Evolutionary conservation across 1,284 basidiomycete genomes (phyloP).

Genomic region (Fistulinella cinereoalba): DNA sequence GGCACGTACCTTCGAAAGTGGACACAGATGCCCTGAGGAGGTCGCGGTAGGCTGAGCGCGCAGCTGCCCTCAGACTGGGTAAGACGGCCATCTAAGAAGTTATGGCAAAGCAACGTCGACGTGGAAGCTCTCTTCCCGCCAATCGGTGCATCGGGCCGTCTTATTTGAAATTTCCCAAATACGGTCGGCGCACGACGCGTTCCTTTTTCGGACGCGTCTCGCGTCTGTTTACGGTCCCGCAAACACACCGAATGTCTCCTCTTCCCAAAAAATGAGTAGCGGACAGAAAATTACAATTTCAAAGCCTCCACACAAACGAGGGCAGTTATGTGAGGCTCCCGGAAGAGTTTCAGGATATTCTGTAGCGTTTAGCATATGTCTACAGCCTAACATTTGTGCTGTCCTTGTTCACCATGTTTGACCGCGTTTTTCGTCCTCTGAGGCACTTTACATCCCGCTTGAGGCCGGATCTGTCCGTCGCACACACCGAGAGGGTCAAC

Average conservation of each 20-base stretch:
- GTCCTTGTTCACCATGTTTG: slow-evolving; percentile 1
- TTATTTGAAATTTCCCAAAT: slow-evolving; percentile 32
- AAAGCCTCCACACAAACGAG: slow-evolving; percentile 18
- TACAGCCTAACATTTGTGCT: slow-evolving; percentile 20
- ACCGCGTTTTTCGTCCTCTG: slow-evolving; percentile 20
- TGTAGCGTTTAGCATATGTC: slow-evolving; percentile 16
- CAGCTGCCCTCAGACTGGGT: slow-evolving; percentile 46
- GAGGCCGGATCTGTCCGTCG: slow-evolving; percentile 1
- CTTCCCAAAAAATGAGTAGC: slow-evolving; percentile 30
- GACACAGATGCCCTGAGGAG: slow-evolving; percentile 60
- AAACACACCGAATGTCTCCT: slow-evolving; percentile 37
- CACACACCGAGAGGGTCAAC: not conserved
- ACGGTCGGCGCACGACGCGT: slow-evolving; percentile 41
- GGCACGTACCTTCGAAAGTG: slow-evolving; percentile 58
- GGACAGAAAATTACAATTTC: slow-evolving; percentile 28
- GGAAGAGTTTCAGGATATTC: slow-evolving; percentile 14
- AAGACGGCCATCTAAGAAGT: slow-evolving; percentile 51
- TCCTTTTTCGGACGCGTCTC: slow-evolving; percentile 41
- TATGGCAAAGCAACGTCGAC: not conserved
- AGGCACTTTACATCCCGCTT: slow-evolving; percentile 12
- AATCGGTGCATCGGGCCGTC: slow-evolving; percentile 10
- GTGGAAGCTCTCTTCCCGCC: not conserved
- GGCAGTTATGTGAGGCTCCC: slow-evolving; percentile 16
- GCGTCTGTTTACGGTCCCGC: slow-evolving; percentile 22
- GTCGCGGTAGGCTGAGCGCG: slow-evolving; percentile 69